Evolutionary conservation across 1,284 basidiomycete species (phyloP).

Genomic region (Fomitopsis betulina): DNA sequence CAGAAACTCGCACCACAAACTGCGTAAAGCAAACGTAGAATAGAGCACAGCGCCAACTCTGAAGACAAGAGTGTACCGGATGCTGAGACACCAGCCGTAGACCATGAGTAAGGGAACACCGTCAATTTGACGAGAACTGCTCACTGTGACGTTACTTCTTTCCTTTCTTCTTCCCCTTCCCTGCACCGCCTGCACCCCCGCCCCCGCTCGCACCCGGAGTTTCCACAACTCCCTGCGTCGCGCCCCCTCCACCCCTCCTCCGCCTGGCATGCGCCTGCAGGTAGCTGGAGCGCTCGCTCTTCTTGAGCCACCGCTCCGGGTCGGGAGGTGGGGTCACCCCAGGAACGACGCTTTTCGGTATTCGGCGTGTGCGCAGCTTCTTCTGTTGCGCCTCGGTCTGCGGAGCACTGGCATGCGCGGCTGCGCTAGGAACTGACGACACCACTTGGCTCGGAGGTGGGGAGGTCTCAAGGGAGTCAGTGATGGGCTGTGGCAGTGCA

Average conservation of each 20-base stretch:
- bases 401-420: constrained; percentile 23
- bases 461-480: constrained; percentile 52
- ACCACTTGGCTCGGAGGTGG: constrained; percentile 41
- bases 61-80: neutral
- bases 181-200: constrained; percentile 29
- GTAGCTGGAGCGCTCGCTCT: constrained; percentile 64
- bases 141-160: constrained; percentile 12
- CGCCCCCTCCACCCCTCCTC: constrained; percentile 52
- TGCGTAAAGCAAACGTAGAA: too few species aligned
- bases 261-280: constrained; percentile 43
- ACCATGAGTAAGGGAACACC: neutral
- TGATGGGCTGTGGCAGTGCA: constrained; percentile 45
- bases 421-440: constrained; percentile 31
- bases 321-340: constrained; percentile 75
- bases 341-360: constrained; percentile 66
- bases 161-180: constrained; percentile 45
- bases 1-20: neutral
- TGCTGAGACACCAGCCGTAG: too few species aligned
- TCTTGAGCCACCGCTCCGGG: constrained; percentile 81
- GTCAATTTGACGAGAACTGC: neutral
- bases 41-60: too few species aligned
- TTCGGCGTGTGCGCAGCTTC: constrained; percentile 59
- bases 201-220: constrained; percentile 29
- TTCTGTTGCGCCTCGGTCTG: constrained; percentile 16
- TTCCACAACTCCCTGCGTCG: constrained; percentile 56